Evolutionary conservation across 2,329 filamentous ascomycete species (phyloP).

Genomic region (Aulographum hederae): DNA sequence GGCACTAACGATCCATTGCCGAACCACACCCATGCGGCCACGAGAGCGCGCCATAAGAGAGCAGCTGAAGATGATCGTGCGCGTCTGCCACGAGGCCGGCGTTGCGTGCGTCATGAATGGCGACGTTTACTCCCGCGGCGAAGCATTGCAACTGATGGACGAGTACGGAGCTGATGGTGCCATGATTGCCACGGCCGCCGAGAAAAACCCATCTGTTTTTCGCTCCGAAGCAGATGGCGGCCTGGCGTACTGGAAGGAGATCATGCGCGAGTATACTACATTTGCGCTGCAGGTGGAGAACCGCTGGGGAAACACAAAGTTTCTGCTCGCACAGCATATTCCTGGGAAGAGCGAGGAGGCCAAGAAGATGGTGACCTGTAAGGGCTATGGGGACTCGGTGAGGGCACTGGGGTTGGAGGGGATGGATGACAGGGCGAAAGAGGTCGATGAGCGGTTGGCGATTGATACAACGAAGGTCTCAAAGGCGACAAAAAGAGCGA

Average conservation of each 20-base stretch:
- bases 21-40: slow-evolving; percentile 89
- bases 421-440: slow-evolving; percentile 42
- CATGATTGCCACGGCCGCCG: slow-evolving; percentile 91
- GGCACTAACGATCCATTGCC: slow-evolving; percentile 83
- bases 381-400: slow-evolving; percentile 55
- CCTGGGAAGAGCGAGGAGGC: slow-evolving; percentile 57
- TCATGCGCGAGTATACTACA: slow-evolving; percentile 58
- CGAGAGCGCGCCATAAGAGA: slow-evolving; percentile 71
- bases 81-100: slow-evolving; percentile 64
- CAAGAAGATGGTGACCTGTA: slow-evolving; percentile 41
- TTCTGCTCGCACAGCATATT: slow-evolving; percentile 66
- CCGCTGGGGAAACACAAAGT: slow-evolving; percentile 85
- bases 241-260: slow-evolving; percentile 53
- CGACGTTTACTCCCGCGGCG: slow-evolving; percentile 59
- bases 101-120: slow-evolving; percentile 95
- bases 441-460: slow-evolving; percentile 45
- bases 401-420: slow-evolving; percentile 45
- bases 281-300: slow-evolving; percentile 64
- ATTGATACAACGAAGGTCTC: background rate
- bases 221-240: slow-evolving; percentile 50
- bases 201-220: slow-evolving; percentile 84
- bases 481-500: background rate
- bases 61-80: slow-evolving; percentile 68
- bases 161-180: slow-evolving; percentile 82
- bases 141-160: slow-evolving; percentile 51